phyloP scores from a whole-genome alignment of 441 rosid genomes.

The Adansonia grandidieri region DNA sequence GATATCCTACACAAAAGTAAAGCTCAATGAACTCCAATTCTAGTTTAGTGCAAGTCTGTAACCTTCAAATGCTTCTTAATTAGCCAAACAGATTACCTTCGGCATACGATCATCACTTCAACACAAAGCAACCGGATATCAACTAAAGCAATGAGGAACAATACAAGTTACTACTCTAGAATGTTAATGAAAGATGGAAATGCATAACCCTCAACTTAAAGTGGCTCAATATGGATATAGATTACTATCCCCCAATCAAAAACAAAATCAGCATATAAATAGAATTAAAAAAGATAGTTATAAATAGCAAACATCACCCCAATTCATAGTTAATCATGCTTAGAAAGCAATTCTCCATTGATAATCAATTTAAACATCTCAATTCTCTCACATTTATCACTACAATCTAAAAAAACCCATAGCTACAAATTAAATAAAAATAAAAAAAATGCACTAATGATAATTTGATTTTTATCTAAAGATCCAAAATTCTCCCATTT shows the following conservation, averaged over 20 bases:
- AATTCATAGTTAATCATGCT: background rate
- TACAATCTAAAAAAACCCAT: constrained; percentile 10
- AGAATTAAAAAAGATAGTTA: background rate
- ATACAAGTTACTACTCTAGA: background rate
- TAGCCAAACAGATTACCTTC: background rate
- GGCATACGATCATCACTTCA: background rate
- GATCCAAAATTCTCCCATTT: constrained; percentile 25
- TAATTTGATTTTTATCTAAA: constrained; percentile 10
- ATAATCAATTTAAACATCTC: background rate
- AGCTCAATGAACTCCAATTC: constrained; percentile 2
- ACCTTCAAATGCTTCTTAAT: constrained; percentile 10
- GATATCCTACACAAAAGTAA: background rate
- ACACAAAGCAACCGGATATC: background rate
- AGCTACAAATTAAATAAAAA: background rate
- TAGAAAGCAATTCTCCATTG: background rate
- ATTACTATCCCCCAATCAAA: background rate
- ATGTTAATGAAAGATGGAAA: background rate
- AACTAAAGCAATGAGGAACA: background rate
- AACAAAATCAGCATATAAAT: background rate
- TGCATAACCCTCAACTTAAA: background rate
- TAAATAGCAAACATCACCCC: background rate
- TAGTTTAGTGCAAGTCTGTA: background rate
- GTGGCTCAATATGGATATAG: background rate
- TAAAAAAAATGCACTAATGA: constrained; percentile 20
- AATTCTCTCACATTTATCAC: background rate